phyloP scores from a whole-genome alignment of 2,329 filamentous ascomycete genomes.

The Amphichorda felina region DNA sequence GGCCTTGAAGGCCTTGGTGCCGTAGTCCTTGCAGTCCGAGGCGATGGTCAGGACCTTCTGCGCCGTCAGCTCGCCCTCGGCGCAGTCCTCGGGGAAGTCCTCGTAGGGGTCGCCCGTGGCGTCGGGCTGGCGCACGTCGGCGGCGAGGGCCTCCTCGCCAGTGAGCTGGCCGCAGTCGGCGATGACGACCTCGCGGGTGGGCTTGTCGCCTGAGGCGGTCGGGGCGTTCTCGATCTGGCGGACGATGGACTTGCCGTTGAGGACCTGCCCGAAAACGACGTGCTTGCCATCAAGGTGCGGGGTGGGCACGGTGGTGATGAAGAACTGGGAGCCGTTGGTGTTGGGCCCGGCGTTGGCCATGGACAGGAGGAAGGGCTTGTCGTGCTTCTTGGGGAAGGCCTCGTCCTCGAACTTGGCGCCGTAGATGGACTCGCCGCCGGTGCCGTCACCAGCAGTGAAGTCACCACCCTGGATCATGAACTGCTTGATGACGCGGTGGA shows the following conservation, averaged over 20 bases:
- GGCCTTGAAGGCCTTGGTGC: constrained; percentile 84
- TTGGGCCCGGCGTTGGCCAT: constrained; percentile 97
- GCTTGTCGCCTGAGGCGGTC: constrained; percentile 69
- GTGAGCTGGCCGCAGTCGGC: constrained; percentile 76
- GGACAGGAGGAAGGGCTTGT: constrained; percentile 83
- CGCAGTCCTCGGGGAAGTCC: constrained; percentile 85
- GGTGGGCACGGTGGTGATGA: constrained; percentile 90
- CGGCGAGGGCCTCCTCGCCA: constrained; percentile 54
- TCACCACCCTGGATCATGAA: constrained; percentile 96
- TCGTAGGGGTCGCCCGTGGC: constrained; percentile 83
- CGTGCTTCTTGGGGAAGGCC: constrained; percentile 87
- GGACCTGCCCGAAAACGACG: constrained; percentile 91
- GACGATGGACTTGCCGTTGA: constrained; percentile 83
- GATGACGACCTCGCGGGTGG: constrained; percentile 60
- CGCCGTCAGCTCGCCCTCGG: constrained; percentile 49
- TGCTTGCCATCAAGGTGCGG: constrained; percentile 94
- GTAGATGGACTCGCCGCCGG: constrained; percentile 94
- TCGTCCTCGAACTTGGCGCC: constrained; percentile 96
- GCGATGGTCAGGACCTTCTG: constrained; percentile 66
- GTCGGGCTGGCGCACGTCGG: constrained; percentile 61
- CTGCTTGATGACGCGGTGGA: constrained; percentile 95
- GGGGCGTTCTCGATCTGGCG: constrained; percentile 79
- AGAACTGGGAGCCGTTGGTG: constrained; percentile 97
- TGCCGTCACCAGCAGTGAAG: constrained; percentile 90
- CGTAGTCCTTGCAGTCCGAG: constrained; percentile 76